Evolutionary conservation across 1,284 basidiomycete genomes (phyloP).

Genomic region (Irpex sp.): DNA sequence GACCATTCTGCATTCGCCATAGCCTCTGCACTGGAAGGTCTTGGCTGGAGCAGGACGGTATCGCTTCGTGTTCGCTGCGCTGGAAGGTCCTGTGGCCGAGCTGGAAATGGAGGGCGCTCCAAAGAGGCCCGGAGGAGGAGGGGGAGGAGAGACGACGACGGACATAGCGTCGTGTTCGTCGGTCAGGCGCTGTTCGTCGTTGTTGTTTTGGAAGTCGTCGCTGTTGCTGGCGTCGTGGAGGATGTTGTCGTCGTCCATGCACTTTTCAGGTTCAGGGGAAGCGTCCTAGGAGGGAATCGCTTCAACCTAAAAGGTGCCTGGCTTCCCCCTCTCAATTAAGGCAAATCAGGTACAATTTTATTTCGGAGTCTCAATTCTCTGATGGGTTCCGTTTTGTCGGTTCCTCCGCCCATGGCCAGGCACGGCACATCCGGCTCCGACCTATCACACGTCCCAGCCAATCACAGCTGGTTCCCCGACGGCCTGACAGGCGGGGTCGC

Average conservation of each 20-base stretch:
- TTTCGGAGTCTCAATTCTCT: conserved; percentile 1
- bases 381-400: background rate
- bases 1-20: conserved; percentile 94
- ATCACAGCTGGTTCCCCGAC: background rate
- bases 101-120: conserved; percentile 1
- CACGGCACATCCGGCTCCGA: background rate
- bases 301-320: conserved; percentile 33
- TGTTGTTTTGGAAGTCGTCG: conserved; percentile 6
- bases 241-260: conserved; percentile 22
- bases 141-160: conserved; percentile 12
- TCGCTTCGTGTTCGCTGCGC: conserved; percentile 46
- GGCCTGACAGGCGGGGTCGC: background rate
- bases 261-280: conserved; percentile 6
- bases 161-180: conserved; percentile 19
- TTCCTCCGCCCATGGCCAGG: background rate
- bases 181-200: background rate
- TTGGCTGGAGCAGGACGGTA: conserved; percentile 80
- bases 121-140: conserved; percentile 9
- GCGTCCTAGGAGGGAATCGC: conserved; percentile 15
- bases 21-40: conserved; percentile 93
- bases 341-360: conserved; percentile 12
- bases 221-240: conserved; percentile 4
- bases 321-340: conserved; percentile 15
- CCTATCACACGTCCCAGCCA: background rate
- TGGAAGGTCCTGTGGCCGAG: background rate